Percentiles rank a stretch among this genome's conserved stretches.
These are phyloP conservation scores for Marasmius fiardii DNA, from an alignment of 1,284 basidiomycete species.

Conservation along the genomic window DNA sequence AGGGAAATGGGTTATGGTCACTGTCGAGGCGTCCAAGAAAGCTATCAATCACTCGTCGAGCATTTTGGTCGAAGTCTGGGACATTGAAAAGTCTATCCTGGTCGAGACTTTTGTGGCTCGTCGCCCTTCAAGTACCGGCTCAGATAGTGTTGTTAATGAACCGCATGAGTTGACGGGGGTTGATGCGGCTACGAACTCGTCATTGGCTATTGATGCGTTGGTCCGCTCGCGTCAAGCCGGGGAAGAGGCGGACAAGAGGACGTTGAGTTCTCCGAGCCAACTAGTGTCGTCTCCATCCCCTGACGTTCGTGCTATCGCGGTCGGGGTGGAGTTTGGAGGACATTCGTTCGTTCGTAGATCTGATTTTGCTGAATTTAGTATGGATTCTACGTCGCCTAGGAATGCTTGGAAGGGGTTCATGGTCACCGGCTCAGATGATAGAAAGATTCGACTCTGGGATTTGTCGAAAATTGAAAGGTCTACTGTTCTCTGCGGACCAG, in stretches of 20 bases:
- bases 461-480: conserved; percentile 68
- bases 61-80: conserved; percentile 75
- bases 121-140: conserved; percentile 26
- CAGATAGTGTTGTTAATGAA: conserved; percentile 44
- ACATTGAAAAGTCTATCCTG: conserved; percentile 64
- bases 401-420: conserved; percentile 61
- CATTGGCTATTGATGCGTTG: conserved; percentile 63
- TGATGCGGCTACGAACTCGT: conserved; percentile 59
- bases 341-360: conserved; percentile 52
- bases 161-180: conserved; percentile 45
- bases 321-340: conserved; percentile 73
- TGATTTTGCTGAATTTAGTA: conserved; percentile 47
- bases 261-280: conserved; percentile 21
- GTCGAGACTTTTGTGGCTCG: conserved; percentile 70
- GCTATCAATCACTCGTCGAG: conserved; percentile 33
- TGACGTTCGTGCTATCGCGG: conserved; percentile 62
- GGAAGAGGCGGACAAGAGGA: conserved; percentile 25
- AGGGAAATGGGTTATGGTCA: conserved; percentile 87
- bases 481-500: conserved; percentile 68
- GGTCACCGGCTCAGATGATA: conserved; percentile 81
- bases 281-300: conserved; percentile 44
- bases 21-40: conserved; percentile 57
- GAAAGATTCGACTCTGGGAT: conserved; percentile 82
- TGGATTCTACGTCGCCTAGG: conserved; percentile 33
- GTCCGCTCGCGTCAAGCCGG: conserved; percentile 41